Percentiles rank a stretch among this genome's conserved stretches.
These are phyloP conservation scores for Tagetes patula DNA, from an alignment of 129 eudicot species.

Conservation along the genomic window DNA sequence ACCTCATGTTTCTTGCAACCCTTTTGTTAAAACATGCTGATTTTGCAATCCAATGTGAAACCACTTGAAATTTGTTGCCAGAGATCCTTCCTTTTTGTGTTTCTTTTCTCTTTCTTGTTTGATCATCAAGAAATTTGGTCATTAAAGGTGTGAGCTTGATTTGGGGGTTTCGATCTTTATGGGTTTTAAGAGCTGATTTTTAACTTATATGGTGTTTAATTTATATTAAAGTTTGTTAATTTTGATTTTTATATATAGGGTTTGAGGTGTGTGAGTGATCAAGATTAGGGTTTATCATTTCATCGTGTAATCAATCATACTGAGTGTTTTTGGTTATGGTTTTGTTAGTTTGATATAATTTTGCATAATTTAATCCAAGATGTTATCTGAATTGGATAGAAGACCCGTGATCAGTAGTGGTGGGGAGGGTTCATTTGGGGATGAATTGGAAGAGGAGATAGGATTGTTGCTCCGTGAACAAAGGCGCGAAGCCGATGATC, in stretches of 20 bases:
- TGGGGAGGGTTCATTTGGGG: constrained; percentile 73
- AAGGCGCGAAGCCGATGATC: constrained; percentile 63
- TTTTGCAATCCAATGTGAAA: constrained; percentile 42
- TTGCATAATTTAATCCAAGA: constrained; percentile 29
- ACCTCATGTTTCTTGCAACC: constrained; percentile 22
- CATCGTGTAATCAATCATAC: neutral
- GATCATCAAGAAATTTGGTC: constrained; percentile 27
- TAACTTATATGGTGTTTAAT: constrained; percentile 10
- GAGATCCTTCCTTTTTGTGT: constrained; percentile 1
- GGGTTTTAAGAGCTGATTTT: constrained; percentile 35
- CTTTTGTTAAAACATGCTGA: constrained; percentile 29
- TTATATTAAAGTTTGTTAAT: constrained; percentile 13
- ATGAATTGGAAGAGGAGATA: constrained; percentile 74
- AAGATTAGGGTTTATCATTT: constrained; percentile 26
- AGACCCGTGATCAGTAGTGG: constrained; percentile 55
- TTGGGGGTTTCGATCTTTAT: constrained; percentile 29
- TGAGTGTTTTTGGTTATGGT: neutral
- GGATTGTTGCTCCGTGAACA: constrained; percentile 66
- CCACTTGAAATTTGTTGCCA: constrained; percentile 27
- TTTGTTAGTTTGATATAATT: constrained; percentile 29
- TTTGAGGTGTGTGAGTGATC: constrained; percentile 30
- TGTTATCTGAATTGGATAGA: constrained; percentile 82
- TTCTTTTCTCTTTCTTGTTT: constrained; percentile 12
- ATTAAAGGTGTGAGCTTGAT: constrained; percentile 26
- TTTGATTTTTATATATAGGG: constrained; percentile 21